A percentile compares a stretch with the other conserved stretches of the same genome.
Conservation (phyloP, 1,284 basidiomycete genomes). For the Tilletia caries region DNA sequence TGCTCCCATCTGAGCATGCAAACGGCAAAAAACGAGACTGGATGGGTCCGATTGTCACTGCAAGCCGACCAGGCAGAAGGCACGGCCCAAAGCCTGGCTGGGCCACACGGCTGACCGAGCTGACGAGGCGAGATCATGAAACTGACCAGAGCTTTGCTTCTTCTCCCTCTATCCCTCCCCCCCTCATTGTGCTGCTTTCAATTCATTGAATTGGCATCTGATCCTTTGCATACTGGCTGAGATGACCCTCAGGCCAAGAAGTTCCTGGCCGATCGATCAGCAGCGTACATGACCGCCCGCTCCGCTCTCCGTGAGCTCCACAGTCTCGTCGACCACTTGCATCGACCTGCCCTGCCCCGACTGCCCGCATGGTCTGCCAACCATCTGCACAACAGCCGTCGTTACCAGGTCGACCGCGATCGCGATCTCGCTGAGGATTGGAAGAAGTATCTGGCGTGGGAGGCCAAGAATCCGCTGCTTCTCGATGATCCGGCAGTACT, state of each 20-base stretch:
- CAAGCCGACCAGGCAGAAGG: not conserved
- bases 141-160: no score
- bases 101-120: no score
- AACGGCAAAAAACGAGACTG: no score
- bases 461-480: conserved; percentile 88
- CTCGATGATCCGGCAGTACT: conserved; percentile 71
- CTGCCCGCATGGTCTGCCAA: conserved; percentile 36
- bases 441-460: conserved; percentile 91
- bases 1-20: not conserved
- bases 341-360: conserved; percentile 39
- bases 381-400: not conserved
- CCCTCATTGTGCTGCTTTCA: no score
- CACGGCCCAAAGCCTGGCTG: no score
- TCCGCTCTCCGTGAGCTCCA: conserved; percentile 79
- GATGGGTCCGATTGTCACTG: no score
- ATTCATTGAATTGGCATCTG: no score
- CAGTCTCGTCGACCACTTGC: conserved; percentile 58
- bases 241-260: conserved; percentile 71
- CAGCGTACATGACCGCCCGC: conserved; percentile 86
- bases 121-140: no score
- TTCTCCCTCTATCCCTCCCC: no score
- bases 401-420: conserved; percentile 56
- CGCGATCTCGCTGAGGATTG: conserved; percentile 74
- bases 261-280: conserved; percentile 79
- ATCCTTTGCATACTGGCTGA: no score